Evolutionary conservation across 306 rosid genomes (phyloP), one percentile per base, ranked within the genome.

Genomic region (Alnus rubra): DNA sequence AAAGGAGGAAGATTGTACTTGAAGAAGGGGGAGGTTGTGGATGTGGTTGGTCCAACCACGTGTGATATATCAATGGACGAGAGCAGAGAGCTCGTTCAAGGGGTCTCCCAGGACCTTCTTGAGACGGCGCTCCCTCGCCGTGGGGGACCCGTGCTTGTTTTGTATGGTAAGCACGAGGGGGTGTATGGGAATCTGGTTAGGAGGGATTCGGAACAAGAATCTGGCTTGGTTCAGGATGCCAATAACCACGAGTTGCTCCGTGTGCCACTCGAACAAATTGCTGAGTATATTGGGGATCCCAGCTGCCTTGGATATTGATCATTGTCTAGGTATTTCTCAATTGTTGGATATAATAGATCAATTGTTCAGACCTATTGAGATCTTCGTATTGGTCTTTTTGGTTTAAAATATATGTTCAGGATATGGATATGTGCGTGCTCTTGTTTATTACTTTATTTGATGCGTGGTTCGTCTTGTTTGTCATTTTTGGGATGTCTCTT

Each of bases 21-120:
- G 85, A 92, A 88, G 81, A 92, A 94, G 78, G 98, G 95, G 59
- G 77, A 91, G 89, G 80, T 92, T 79, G 82, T 94, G 76, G 97
- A 92, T 83, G 97, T 94, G 70, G 90, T 91, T 75, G 93, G 95
- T 33, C 97, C 94, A 10, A 49, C 63, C 7, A 85, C 84, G 3
- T 94, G 98, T 76, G 98, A 92, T 84, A 75, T 94, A 77, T 81
- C 90, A 15, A 88, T 94, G 92, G 98, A 94, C 81, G 97, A 82
- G 68, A 84, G 89, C 69, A 81, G 84, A 73, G 97, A 94, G 89
- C 87, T 94, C 44, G 50, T 94, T 69, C 97, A 91, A 84, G 97
- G 97, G 49, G 89, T 94, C 37, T 88, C 97, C 11, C 92, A 94
- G 54, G 88, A 91, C 69, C 6, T 80, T 78, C 92, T 94, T 3